Evolutionary conservation across 805 yeast species (phyloP).

Genomic region (Kodamaea fukazawae): DNA sequence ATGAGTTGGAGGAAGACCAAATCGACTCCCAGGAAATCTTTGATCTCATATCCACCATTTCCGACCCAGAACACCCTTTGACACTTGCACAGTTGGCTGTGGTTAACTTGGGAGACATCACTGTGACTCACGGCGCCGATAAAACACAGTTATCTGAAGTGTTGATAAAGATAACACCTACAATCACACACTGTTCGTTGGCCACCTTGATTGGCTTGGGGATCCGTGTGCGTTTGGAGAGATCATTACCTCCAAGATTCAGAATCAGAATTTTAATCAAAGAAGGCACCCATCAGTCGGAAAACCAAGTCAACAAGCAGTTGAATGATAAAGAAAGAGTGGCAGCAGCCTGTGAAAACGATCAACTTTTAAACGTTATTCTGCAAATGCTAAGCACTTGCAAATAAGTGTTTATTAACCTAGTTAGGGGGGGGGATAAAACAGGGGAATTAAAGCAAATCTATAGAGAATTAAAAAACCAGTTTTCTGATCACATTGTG

Average conservation of each 20-base stretch:
- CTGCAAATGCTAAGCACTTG: conserved; percentile 90
- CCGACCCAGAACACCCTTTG: conserved; percentile 97
- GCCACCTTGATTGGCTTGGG: conserved; percentile 97
- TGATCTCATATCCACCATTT: conserved; percentile 78
- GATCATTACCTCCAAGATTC: conserved; percentile 83
- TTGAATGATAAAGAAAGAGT: conserved; percentile 96
- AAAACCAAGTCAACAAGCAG: conserved; percentile 93
- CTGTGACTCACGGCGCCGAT: conserved; percentile 54
- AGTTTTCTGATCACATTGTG: not conserved
- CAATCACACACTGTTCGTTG: conserved; percentile 94
- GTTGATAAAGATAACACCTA: conserved; percentile 85
- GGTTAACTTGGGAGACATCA: conserved; percentile 79
- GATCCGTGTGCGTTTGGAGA: conserved; percentile 83
- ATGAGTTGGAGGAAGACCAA: conserved; percentile 45
- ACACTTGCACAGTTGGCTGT: conserved; percentile 93
- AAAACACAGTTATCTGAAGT: conserved; percentile 61
- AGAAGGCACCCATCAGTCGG: conserved; percentile 94
- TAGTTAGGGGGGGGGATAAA: not conserved
- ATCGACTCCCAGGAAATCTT: conserved; percentile 89
- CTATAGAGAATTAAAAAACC: not conserved
- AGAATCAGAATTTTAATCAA: conserved; percentile 77
- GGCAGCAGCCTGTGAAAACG: conserved; percentile 98
- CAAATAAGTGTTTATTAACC: conserved; percentile 19
- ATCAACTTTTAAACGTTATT: conserved; percentile 84
- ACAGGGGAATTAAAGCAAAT: not conserved